Base-by-base conservation (phyloP, 352 stramenopile genomes). In the Peronospora destructor region DNA sequence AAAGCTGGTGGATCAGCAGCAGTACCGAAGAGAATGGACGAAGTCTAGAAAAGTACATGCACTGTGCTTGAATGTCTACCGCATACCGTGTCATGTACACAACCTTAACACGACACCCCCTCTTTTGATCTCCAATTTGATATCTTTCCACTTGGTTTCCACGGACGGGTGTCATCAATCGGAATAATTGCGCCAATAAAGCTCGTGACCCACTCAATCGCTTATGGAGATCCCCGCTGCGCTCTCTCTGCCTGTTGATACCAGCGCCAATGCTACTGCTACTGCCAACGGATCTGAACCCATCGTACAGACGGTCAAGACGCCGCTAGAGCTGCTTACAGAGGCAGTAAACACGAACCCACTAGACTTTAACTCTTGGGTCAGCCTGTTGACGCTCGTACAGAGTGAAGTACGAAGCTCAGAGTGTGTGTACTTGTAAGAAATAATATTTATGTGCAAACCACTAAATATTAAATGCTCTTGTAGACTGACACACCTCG, bases 311-410 rank as follows among this genome's bases (percentile, higher is more conserved):
- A 19, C 57, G 12, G 23, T 36, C 29, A 53, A 69, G 58, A 62
- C 74, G 53, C 73, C 73, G 13, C 46, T 84, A 26, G 66, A 88
- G 46, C 61, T 59, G 14, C 69, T 83, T 34, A 59, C 37, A 14
- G 75, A 84, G 25, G 52, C 60, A 11, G 75, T 91, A 34, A 59
- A 76, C 38, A 56, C 64, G 49, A 91, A 86, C 46, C 80, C 80
- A 41, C 67, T 91, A 28, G 80, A 91, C 53, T 91, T 91, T 48
- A 84, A 84, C 52, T 73, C 80, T 38, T 91, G 80, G 80, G 70
- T 84, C 48, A 71, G 85, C 47, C 52, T 91, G 48, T 55, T 91
- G 19, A 53, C 80, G 41, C 69, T 85, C 36, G 70, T 87, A 7
- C 76, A 88, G 60, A 82, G 55, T 36, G 77, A 91, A 41, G 74